Percentiles rank a stretch among this genome's conserved stretches.
Evolutionary conservation across 257 asterid genomes (phyloP).

Genomic region (Nicotiana benthamiana): DNA sequence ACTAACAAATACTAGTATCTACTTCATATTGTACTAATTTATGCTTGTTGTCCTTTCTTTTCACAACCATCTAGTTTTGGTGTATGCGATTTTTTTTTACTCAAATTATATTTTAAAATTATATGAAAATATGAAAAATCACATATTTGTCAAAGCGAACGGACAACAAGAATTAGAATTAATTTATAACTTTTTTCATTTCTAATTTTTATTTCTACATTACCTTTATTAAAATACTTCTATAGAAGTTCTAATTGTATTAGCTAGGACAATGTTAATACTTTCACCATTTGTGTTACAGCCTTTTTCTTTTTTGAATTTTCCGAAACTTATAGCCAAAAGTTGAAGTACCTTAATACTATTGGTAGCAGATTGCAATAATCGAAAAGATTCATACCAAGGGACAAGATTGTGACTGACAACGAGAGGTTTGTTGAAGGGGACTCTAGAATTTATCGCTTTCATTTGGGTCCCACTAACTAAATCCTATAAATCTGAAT

Average conservation of each 20-base stretch:
- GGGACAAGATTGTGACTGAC: not conserved
- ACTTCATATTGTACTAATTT: not conserved
- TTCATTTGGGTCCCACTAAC: not conserved
- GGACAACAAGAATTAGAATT: too few relatives aligned
- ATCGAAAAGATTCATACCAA: not conserved
- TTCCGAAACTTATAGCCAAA: not conserved
- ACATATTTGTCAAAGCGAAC: not conserved
- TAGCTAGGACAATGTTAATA: not conserved
- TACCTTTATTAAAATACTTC: too few relatives aligned
- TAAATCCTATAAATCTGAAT: not conserved
- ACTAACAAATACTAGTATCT: not conserved
- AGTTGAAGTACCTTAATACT: not conserved
- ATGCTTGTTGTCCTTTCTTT: too few relatives aligned
- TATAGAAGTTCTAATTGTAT: too few relatives aligned
- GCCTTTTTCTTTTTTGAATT: not conserved
- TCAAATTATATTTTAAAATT: not conserved
- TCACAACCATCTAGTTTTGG: not conserved
- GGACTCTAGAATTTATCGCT: not conserved
- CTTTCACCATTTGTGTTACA: not conserved
- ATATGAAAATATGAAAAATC: not conserved
- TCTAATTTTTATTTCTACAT: too few relatives aligned
- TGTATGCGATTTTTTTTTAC: not conserved
- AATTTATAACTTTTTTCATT: too few relatives aligned
- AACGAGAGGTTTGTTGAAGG: not conserved
- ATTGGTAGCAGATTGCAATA: not conserved